Percentiles rank a stretch among this genome's conserved stretches.
These are phyloP conservation scores for Aspergillus olivimuriae DNA, from an alignment of 495 filamentous ascomycete genomes.

Conservation along the genomic window DNA sequence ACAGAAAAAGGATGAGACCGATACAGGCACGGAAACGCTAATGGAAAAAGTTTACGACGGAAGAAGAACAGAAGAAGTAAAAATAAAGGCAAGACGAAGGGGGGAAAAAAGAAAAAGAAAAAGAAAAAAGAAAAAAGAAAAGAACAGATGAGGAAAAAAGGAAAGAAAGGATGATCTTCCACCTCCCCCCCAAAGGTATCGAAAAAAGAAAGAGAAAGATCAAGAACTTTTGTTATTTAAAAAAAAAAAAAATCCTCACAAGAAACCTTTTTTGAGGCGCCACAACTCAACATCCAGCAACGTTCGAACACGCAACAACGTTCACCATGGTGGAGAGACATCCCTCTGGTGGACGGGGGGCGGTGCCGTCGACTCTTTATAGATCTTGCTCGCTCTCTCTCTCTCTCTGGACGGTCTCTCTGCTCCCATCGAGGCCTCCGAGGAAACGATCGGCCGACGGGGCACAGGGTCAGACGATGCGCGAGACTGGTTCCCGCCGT, in stretches of 20 bases:
- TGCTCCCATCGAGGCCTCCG: too few relatives aligned
- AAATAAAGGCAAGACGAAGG: conserved; percentile 2
- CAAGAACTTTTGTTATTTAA: conserved; percentile 12
- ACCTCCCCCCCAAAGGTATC: conserved; percentile 9
- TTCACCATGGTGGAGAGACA: too few relatives aligned
- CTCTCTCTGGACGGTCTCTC: too few relatives aligned
- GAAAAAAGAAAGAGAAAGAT: conserved; percentile 9
- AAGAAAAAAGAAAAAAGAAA: conserved; percentile 5
- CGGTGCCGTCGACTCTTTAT: too few relatives aligned
- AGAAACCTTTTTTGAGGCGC: conserved; percentile 11
- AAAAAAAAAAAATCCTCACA: too few relatives aligned
- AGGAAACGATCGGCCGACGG: conserved; percentile 19
- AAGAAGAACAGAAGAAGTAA: conserved; percentile 2
- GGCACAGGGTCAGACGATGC: conserved; percentile 26
- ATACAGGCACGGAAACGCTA: too few relatives aligned
- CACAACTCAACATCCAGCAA: conserved; percentile 7
- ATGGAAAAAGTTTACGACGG: neutral
- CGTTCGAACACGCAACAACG: conserved; percentile 8
- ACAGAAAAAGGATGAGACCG: too few relatives aligned
- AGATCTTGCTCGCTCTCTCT: too few relatives aligned
- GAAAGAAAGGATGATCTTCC: conserved; percentile 12
- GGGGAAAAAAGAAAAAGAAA: conserved; percentile 6
- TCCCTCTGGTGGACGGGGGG: too few relatives aligned
- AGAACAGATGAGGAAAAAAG: conserved; percentile 8
- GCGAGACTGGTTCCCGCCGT: conserved; percentile 12